Evolutionary conservation across 176 grass and related monocot genomes (phyloP).

Genomic region (Paspalum vaginatum): DNA sequence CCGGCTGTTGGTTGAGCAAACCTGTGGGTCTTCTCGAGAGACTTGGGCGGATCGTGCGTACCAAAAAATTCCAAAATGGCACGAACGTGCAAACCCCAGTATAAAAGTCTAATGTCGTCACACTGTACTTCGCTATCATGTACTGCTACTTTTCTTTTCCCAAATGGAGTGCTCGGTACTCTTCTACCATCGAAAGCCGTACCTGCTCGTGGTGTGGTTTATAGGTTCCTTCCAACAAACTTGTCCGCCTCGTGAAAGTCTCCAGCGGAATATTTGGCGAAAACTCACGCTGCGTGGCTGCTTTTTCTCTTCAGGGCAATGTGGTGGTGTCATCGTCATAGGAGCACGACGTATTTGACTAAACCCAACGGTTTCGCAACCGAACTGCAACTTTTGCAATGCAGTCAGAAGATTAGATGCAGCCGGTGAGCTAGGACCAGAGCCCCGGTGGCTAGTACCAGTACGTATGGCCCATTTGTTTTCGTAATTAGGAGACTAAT

Average conservation of each 20-base stretch:
- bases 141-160: background rate
- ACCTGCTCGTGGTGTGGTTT: conserved; percentile 34
- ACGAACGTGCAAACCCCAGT: background rate
- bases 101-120: background rate
- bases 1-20: background rate
- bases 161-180: background rate
- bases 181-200: background rate
- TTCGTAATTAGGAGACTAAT: too few relatives aligned
- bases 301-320: background rate
- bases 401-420: conserved; percentile 23
- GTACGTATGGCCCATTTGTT: too few relatives aligned
- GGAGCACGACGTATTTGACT: background rate
- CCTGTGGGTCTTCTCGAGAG: background rate
- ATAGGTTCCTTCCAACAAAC: conserved; percentile 35
- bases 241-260: background rate
- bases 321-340: too few relatives aligned
- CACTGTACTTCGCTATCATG: too few relatives aligned
- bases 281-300: too few relatives aligned
- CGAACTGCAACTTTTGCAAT: background rate
- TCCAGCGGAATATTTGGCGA: background rate
- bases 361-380: background rate
- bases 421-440: conserved; percentile 1
- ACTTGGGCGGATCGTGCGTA: background rate
- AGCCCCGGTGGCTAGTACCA: too few relatives aligned
- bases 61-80: background rate